These are phyloP conservation scores for Globisporangium paroecandrum DNA, from an alignment of 352 stramenopile genomes.

Conservation along the genomic window DNA sequence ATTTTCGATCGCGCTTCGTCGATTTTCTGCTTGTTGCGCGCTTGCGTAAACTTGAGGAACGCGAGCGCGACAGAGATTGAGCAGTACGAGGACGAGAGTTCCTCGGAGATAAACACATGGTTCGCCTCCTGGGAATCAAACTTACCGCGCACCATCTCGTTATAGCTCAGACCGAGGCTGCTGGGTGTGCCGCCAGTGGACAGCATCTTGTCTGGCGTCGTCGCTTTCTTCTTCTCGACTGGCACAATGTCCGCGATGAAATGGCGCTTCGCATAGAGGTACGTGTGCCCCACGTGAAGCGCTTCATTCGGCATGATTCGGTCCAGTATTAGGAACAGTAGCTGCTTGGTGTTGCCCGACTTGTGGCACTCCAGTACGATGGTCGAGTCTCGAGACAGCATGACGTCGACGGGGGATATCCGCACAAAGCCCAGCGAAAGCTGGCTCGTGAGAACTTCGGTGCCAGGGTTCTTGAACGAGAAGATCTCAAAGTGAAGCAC, in stretches of 20 bases:
- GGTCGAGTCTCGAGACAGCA: constrained; percentile 73
- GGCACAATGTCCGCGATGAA: constrained; percentile 72
- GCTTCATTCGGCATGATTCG: constrained; percentile 60
- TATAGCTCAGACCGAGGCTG: constrained; percentile 43
- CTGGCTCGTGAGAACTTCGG: constrained; percentile 54
- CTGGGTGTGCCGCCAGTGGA: constrained; percentile 13
- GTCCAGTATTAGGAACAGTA: constrained; percentile 77
- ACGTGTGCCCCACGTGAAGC: constrained; percentile 72
- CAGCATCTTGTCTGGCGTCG: constrained; percentile 25
- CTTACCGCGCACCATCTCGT: constrained; percentile 57
- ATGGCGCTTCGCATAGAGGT: constrained; percentile 75
- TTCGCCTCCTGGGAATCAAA: constrained; percentile 46
- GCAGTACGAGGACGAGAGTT: constrained; percentile 76
- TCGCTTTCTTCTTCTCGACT: constrained; percentile 44
- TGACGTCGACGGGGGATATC: constrained; percentile 65
- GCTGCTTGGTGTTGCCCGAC: constrained; percentile 41
- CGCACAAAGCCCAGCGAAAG: constrained; percentile 72
- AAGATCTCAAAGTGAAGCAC: constrained; percentile 84
- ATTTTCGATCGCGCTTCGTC: constrained; percentile 51
- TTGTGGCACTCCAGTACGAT: constrained; percentile 68
- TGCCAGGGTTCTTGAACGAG: constrained; percentile 49
- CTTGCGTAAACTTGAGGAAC: constrained; percentile 72
- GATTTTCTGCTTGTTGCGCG: constrained; percentile 61
- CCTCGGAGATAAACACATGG: constrained; percentile 79
- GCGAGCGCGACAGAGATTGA: constrained; percentile 81